Evolutionary conservation across 306 rosid genomes (phyloP).

Genomic region (Citrullus colocynthis): DNA sequence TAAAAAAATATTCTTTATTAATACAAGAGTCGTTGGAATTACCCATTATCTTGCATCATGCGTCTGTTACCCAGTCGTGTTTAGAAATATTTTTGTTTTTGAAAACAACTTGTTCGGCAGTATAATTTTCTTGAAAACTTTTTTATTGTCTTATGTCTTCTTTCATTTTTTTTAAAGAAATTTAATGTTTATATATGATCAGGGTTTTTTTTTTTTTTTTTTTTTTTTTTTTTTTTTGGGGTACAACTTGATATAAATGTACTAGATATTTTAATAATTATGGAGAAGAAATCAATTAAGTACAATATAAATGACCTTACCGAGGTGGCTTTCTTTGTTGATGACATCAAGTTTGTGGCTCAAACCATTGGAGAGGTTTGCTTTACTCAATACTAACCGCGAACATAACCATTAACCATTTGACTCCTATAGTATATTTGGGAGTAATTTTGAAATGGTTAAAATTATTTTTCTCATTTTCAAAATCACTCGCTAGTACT

Average conservation of each 20-base stretch:
- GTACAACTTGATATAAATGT: background rate
- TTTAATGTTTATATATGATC: background rate
- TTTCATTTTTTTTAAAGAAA: background rate
- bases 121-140: background rate
- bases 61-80: background rate
- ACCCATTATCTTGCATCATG: background rate
- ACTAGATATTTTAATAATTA: background rate
- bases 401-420: no score
- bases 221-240: background rate
- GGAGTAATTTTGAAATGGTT: no score
- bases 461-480: no score
- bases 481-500: no score
- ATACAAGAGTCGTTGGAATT: background rate
- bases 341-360: no score
- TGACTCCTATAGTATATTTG: no score
- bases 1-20: background rate
- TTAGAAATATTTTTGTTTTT: background rate
- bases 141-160: background rate
- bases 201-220: background rate
- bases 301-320: background rate
- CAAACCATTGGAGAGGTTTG: no score
- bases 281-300: background rate
- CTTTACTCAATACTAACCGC: no score
- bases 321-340: no score
- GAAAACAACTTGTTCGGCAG: background rate